A percentile compares a stretch with the other conserved stretches of the same genome.
phyloP scores from a whole-genome alignment of 192 early-diverging fungal species.

The Irineochytrium annulatum region DNA sequence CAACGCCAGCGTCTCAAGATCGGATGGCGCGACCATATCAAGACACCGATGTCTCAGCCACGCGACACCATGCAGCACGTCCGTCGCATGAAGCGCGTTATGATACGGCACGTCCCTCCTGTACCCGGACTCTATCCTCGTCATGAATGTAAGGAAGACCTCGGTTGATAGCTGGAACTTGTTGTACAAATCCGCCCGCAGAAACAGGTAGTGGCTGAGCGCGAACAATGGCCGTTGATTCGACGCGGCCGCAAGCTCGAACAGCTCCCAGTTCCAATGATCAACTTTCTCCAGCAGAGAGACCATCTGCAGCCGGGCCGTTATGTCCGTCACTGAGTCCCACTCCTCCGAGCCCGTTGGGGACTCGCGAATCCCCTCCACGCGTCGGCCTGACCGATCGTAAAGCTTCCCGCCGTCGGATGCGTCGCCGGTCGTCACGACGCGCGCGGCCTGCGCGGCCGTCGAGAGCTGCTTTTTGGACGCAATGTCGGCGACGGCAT shows the following conservation, averaged over 20 bases:
- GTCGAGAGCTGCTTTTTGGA: not conserved
- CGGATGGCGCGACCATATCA: conserved; percentile 17
- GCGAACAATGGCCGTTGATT: conserved; percentile 20
- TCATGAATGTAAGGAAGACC: conserved; percentile 23
- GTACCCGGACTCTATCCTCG: conserved; percentile 42
- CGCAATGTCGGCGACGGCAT: too few species aligned
- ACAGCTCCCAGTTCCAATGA: conserved; percentile 15
- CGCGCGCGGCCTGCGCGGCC: not conserved
- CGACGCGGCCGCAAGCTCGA: not conserved
- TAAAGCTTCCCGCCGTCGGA: not conserved
- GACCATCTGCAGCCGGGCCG: conserved; percentile 10
- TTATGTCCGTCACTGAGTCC: conserved; percentile 12
- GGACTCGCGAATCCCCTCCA: too few species aligned
- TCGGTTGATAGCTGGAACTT: conserved; percentile 22
- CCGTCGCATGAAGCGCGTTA: conserved; percentile 52
- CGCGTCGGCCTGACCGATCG: not conserved
- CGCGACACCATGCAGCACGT: conserved; percentile 42
- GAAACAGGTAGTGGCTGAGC: conserved; percentile 27
- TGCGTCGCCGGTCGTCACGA: not conserved
- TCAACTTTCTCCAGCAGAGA: conserved; percentile 14
- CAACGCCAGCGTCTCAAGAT: conserved; percentile 40
- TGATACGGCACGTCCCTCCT: conserved; percentile 46
- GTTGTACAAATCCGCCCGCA: conserved; percentile 30
- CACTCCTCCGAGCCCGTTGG: not conserved
- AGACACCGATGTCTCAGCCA: conserved; percentile 1